Evolutionary conservation across 129 eudicot species (phyloP), one percentile per base, ranked within the genome.

Genomic region (Glebionis coronaria): DNA sequence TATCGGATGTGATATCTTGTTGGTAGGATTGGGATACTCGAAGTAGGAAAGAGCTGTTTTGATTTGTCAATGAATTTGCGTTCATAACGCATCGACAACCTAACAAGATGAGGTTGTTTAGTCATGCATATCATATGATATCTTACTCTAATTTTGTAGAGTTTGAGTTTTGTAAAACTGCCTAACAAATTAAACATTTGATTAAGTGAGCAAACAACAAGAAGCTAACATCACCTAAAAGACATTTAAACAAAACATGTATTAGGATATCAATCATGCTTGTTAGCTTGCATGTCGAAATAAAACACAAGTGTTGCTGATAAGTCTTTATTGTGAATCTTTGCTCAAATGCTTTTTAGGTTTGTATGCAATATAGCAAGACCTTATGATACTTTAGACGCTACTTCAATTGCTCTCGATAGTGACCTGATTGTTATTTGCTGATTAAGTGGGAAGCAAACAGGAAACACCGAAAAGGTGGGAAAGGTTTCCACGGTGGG

Each of bases 41-140:
- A 56, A 27, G 12, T 45, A 13, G 11, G 14, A 61, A 1, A 45
- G 21, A 15, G 42, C 13, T 23, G 18, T 28, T 28, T 58, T 16
- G 42, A 35, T 19, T 16, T 19, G 27, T 5, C 40, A n/a, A 53
- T 0, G 65, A 45, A 6, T 73, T 70, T 25, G 49, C 40, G 47
- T 25, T 54, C 6, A 20, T 9, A 15, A 64, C 13, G 38, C 38
- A 42, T 27, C 57, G 47, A n/a, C 38, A 28, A 58, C 65, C 59
- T 58, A 70, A 46, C 28, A 70, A 54, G 9, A 47, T 19, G 53
- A 56, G 28, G 49, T 58, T 74, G 79, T 47, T 74, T n/a, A 15
- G 31, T 47, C 73, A 67, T 67, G 52, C 13, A 52, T 20, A 20
- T 65, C 29, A 18, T 47, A 67, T 65, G 73, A 23, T 18, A 44